Base-by-base conservation (phyloP, 2,329 filamentous ascomycete species). In the Penicillium sclerotiorum region DNA sequence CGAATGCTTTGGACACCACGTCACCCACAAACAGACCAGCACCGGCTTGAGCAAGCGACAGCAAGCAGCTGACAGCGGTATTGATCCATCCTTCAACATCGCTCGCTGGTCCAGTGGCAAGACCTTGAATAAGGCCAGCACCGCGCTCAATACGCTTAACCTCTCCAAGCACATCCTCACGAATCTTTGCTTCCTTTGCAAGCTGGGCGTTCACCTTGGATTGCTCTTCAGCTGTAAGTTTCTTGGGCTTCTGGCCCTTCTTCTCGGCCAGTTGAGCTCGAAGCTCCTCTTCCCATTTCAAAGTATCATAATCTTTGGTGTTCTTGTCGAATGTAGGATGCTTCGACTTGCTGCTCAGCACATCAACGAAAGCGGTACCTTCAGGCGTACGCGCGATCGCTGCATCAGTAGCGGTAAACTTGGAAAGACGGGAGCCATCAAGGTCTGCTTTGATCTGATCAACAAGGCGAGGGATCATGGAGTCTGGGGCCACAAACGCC, bases 221-320 rank as follows among this genome's bases (percentile, higher is more conserved):
- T 58, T 87, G 87, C 64, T 99, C 93, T 28, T 97, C 94, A 0
- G 89, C 74, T 0, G 90, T 94, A 8, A 97, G 83, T 73, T 96
- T 99, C 75, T 91, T 93, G 61, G 90, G 85, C 52, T 89, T 84
- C 38, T 74, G 70, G 1, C 93, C 93, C 70, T 93, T 96, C 77
- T 97, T 99, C 66, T 89, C 81, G n/a, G 92, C 91, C 33, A 99
- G 74, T 62, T 96, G 90, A 32, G 84, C 81, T 49, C 92, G 82
- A 7, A 99, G 79, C 57, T 99, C 94, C 68, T 93, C 88, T 71
- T 99, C 94, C 94, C 95, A 99, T 71, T 96, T 96, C 33, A 96
- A 73, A 1, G 90, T 95, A 61, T 99, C 90, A 62, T 96, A 96
- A 67, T 97, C 94, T 69, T 95, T 96, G 41, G 84, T 87, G 63